Evolutionary conservation across 2,329 filamentous ascomycete species (phyloP), one percentile per base, ranked within the genome.

Genomic region (Xylaria sp.): DNA sequence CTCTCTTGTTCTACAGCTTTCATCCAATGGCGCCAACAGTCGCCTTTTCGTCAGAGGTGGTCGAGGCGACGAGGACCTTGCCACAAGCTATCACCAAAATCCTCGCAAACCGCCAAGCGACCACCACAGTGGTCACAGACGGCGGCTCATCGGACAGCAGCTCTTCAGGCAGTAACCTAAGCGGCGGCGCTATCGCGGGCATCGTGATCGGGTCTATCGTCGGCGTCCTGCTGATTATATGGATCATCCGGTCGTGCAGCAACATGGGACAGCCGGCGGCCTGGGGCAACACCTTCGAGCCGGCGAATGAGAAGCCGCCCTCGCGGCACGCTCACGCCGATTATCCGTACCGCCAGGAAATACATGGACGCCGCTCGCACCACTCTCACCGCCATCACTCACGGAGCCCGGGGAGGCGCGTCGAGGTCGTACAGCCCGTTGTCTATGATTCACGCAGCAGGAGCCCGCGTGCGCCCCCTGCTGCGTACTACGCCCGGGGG

Each of bases 101-200:
- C 58, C 64, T 78, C 48, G 3, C 70, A 13, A 70, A 71, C 18
- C 74, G 77, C 3, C 77, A 78, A 57, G 70, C 61, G 7, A 76
- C 76, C 3, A 76, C 77, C n/a, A 76, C 76, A 1, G 73, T 77
- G 48, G 64, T 78, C 44, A 55, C 61, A 18, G 52, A 44, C 13
- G 39, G n/a, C 20, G 34, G 70, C 55, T 67, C n/a, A 3, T n/a
- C 25, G 1, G 9, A 70, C 48, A 0, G 76, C 67, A 69, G 73
- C 15, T 67, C 71, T 7, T 39, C 34, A 13, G 61, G 73, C 73
- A 0, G 76, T 67, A n/a, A 71, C 64, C 79, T 87, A 13, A 81
- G 78, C 51, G 84, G 83, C 58, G 85, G 85, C 55, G 84, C 83
- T 56, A 86, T 87, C 59, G 84, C 84, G 0, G 85, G 84, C 55